Evolutionary conservation across 495 filamentous ascomycete genomes (phyloP), one percentile per base, ranked within the genome.

Genomic region (Diplogelasinospora grovesii): DNA sequence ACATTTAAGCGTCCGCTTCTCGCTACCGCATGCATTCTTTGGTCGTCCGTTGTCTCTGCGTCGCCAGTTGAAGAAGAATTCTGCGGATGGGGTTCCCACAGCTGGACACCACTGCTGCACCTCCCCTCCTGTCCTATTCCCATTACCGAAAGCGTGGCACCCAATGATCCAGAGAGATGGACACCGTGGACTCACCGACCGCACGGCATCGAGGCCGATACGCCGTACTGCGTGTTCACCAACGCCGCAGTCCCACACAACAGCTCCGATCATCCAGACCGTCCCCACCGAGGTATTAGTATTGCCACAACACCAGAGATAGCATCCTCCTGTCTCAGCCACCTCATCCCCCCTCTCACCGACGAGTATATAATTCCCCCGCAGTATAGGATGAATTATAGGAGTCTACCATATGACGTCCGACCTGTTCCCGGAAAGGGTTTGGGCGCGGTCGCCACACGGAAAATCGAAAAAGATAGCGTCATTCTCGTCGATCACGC

Each of bases 161-260:
- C 32, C 7, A n/a, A n/a, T n/a, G 10, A 38, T 39, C 50, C 48
- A 15, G 15, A 24, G 26, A 3, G 41, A 21, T 53, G 43, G 53
- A 22, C 38, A 11, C 62, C 62, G 1, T 66, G 62, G 62, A 63
- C 60, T 4, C 59, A 52, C 31, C 45, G 27, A 5, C 62, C 62
- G 0, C 39, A 45, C 37, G 63, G 62, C 34, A 16, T 41, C n/a
- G 37, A 45, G 3, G 32, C 36, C 8, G 39, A 38, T 2, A 34
- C 48, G 2, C 33, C 53, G 30, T 60, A 49, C 38, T 66, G 63
- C 50, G 46, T 66, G 28, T 66, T 51, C 49, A 64, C 58, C 16
- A 56, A 51, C 43, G 60, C 54, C 13, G 36, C 41, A 14, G 25
- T 50, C 28, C 52, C 54, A 1, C 32, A 27, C 14, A 22, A 30